phyloP scores from a whole-genome alignment of 2,329 filamentous ascomycete species.

The Cryoendolithus antarcticus region DNA sequence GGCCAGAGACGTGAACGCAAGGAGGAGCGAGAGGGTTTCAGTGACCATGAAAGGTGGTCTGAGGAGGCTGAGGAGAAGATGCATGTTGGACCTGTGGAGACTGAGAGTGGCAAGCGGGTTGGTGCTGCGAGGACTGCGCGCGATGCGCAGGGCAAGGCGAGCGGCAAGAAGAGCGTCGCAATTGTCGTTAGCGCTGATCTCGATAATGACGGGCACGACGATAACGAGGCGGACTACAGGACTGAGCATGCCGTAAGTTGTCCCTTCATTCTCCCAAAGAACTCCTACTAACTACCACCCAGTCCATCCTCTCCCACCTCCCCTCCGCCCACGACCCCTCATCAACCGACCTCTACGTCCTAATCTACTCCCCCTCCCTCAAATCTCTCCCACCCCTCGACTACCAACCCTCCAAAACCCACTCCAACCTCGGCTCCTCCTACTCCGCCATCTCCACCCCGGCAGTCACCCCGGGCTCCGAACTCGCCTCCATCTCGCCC shows the following conservation, averaged over 20 bases:
- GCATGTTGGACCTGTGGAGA: constrained; percentile 13
- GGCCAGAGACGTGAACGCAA: constrained; percentile 8
- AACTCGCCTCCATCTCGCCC: constrained; percentile 34
- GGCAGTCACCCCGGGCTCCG: constrained; percentile 54
- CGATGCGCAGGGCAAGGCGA: constrained; percentile 13
- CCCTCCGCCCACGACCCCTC: constrained; percentile 63
- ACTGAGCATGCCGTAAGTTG: constrained; percentile 70
- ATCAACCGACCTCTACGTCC: constrained; percentile 65
- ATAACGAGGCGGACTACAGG: constrained; percentile 42
- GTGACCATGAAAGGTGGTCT: constrained; percentile 80
- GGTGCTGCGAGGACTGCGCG: constrained; percentile 9
- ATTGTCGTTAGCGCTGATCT: constrained; percentile 77
- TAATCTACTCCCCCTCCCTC: constrained; percentile 78
- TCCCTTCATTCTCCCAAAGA: background rate
- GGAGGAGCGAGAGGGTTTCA: constrained; percentile 23
- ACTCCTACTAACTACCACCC: constrained; percentile 12
- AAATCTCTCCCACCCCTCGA: constrained; percentile 36
- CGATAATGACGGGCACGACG: constrained; percentile 41
- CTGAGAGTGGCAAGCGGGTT: constrained; percentile 13
- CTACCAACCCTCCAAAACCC: constrained; percentile 35
- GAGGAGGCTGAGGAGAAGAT: constrained; percentile 67
- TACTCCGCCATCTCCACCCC: constrained; percentile 72
- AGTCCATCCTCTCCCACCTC: constrained; percentile 72
- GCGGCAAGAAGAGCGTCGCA: constrained; percentile 58
- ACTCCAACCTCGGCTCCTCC: constrained; percentile 61